These are phyloP conservation scores for Penicillium sp. DNA, from an alignment of 2,329 filamentous ascomycete genomes.

Conservation along the genomic window DNA sequence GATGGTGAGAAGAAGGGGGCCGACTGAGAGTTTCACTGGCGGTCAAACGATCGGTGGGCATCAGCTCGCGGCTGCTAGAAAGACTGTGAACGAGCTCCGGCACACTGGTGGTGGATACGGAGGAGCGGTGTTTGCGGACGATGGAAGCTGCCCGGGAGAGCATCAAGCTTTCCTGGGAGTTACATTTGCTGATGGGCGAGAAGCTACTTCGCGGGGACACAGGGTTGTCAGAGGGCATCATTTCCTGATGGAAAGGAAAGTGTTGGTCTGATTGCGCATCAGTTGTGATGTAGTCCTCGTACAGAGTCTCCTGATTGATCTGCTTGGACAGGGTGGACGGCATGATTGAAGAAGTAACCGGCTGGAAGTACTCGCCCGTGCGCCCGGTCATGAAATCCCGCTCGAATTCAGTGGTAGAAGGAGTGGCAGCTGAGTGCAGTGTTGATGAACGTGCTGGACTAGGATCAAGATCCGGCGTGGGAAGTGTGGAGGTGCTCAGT, in stretches of 20 bases:
- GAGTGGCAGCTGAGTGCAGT: slow-evolving; percentile 30
- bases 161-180: slow-evolving; percentile 57
- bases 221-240: slow-evolving; percentile 41
- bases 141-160: slow-evolving; percentile 50
- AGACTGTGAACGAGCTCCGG: slow-evolving; percentile 46
- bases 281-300: slow-evolving; percentile 43
- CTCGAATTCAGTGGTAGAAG: slow-evolving; percentile 29
- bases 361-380: slow-evolving; percentile 32
- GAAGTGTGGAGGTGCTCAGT: slow-evolving; percentile 24
- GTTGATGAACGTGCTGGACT: slow-evolving; percentile 29
- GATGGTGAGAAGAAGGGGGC: slow-evolving; percentile 31
- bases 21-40: slow-evolving; percentile 24
- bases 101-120: slow-evolving; percentile 45
- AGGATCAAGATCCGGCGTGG: slow-evolving; percentile 32
- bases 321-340: slow-evolving; percentile 32
- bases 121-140: slow-evolving; percentile 48
- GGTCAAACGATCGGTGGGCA: slow-evolving; percentile 24
- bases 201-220: slow-evolving; percentile 48
- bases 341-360: slow-evolving; percentile 32
- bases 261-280: slow-evolving; percentile 49
- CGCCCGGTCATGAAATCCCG: slow-evolving; percentile 24
- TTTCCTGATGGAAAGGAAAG: slow-evolving; percentile 45
- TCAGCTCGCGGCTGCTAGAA: slow-evolving; percentile 40
- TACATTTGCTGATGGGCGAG: slow-evolving; percentile 55
- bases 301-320: slow-evolving; percentile 34